Conservation (phyloP, 495 filamentous ascomycete species). For the Annulohypoxylon maeteangense region DNA sequence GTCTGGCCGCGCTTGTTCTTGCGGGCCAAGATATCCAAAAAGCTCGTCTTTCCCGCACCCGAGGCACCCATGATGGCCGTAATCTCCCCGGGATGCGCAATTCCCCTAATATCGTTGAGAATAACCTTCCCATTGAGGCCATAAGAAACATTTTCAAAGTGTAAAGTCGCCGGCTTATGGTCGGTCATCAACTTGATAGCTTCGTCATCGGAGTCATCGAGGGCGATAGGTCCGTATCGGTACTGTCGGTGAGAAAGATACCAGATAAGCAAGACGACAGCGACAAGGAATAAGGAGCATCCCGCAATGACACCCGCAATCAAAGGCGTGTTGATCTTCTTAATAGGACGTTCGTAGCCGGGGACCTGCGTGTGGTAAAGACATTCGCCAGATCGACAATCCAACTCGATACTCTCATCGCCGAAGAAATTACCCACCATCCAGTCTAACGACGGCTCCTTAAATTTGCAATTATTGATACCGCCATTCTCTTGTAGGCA, state of each 20-base stretch:
- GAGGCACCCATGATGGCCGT: slow-evolving; percentile 99
- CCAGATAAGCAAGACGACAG: slow-evolving; percentile 84
- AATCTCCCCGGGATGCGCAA: slow-evolving; percentile 87
- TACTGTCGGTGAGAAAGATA: slow-evolving; percentile 82
- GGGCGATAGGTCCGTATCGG: slow-evolving; percentile 76
- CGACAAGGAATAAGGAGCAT: slow-evolving; percentile 86
- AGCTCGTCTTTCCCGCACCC: slow-evolving; percentile 96
- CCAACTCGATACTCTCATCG: slow-evolving; percentile 84
- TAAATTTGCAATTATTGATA: slow-evolving; percentile 75
- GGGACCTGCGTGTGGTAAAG: slow-evolving; percentile 91
- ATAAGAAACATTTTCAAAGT: slow-evolving; percentile 91
- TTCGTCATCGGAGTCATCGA: slow-evolving; percentile 94
- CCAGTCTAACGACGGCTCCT: slow-evolving; percentile 89
- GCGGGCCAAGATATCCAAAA: slow-evolving; percentile 93
- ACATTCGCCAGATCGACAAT: slow-evolving; percentile 90
- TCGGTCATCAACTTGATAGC: slow-evolving; percentile 84
- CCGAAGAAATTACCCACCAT: slow-evolving; percentile 90
- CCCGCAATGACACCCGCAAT: slow-evolving; percentile 95
- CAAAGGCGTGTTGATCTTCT: slow-evolving; percentile 95
- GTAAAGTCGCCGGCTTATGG: slow-evolving; percentile 88
- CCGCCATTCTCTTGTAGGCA: slow-evolving; percentile 72
- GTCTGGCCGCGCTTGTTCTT: slow-evolving; percentile 94
- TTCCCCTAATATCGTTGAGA: slow-evolving; percentile 79
- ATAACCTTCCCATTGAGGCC: slow-evolving; percentile 88
- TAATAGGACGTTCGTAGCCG: slow-evolving; percentile 86